These are phyloP conservation scores for Leccinum subgranulosum DNA, from an alignment of 768 basidiomycete genomes.

Conservation along the genomic window DNA sequence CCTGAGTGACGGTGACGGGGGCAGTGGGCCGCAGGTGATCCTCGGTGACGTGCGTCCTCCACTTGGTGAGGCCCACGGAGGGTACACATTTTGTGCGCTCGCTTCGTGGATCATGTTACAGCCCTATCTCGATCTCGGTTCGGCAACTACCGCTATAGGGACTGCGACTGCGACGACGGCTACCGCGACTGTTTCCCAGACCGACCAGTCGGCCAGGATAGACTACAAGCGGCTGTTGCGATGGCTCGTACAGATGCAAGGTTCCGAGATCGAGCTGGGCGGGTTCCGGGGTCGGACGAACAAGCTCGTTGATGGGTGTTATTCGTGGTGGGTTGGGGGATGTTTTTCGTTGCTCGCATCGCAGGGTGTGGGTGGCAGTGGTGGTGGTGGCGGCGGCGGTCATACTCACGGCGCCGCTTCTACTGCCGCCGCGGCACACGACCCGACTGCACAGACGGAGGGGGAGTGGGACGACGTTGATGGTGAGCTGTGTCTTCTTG, in stretches of 20 bases:
- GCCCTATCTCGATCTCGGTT: constrained; percentile 41
- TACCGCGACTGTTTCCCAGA: not conserved
- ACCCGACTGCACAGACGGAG: constrained; percentile 15
- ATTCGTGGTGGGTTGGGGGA: constrained; percentile 99
- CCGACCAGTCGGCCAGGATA: constrained; percentile 35
- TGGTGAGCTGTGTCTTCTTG: constrained; percentile 39
- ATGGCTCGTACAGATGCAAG: constrained; percentile 89
- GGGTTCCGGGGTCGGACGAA: constrained; percentile 94
- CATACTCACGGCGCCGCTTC: not conserved
- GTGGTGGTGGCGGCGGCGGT: not conserved
- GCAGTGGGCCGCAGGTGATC: constrained; percentile 12
- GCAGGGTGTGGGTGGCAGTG: constrained; percentile 38
- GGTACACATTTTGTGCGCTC: constrained; percentile 93
- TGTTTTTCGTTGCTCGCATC: constrained; percentile 76
- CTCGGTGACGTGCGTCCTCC: constrained; percentile 58
- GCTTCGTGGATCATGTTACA: constrained; percentile 80
- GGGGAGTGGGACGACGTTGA: constrained; percentile 71
- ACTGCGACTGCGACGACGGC: not conserved
- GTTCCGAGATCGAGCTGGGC: constrained; percentile 75
- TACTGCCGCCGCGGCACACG: not conserved
- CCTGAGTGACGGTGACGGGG: not conserved
- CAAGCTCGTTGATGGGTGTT: constrained; percentile 99
- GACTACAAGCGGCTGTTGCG: constrained; percentile 61
- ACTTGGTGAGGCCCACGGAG: constrained; percentile 96
- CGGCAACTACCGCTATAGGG: too few relatives aligned